phyloP scores from a whole-genome alignment of 345 rosid species.

The Linum tenue region DNA sequence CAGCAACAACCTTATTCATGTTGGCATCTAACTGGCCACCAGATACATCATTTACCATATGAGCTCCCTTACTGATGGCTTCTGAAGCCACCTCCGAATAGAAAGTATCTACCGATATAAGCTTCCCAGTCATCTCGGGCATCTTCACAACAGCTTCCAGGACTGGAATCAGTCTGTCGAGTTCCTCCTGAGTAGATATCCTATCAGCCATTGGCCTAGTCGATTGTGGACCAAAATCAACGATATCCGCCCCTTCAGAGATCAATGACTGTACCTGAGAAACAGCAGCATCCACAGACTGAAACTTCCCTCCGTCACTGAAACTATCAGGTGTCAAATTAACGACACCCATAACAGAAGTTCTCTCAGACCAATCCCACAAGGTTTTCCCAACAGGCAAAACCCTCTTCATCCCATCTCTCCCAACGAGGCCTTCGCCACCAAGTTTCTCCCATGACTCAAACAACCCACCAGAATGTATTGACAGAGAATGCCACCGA shows the following conservation, averaged over 20 bases:
- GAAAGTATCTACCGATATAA: constrained; percentile 74
- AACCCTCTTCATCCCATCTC: constrained; percentile 69
- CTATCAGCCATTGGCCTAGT: constrained; percentile 72
- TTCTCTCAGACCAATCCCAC: constrained; percentile 73
- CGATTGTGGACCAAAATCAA: constrained; percentile 88
- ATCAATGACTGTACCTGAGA: constrained; percentile 65
- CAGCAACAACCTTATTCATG: constrained; percentile 58
- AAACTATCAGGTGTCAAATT: constrained; percentile 95
- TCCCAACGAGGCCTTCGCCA: constrained; percentile 64
- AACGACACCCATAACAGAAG: constrained; percentile 80
- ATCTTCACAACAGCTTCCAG: constrained; percentile 52
- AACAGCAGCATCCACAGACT: constrained; percentile 54
- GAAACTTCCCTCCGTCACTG: constrained; percentile 80
- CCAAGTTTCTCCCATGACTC: constrained; percentile 74
- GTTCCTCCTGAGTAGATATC: constrained; percentile 61
- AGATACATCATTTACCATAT: constrained; percentile 76
- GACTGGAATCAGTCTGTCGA: constrained; percentile 63
- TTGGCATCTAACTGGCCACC: constrained; percentile 63
- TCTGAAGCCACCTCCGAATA: constrained; percentile 80
- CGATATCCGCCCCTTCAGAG: constrained; percentile 69
- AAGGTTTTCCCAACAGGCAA: constrained; percentile 53
- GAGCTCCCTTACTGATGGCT: constrained; percentile 71
- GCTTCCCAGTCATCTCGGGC: constrained; percentile 88
- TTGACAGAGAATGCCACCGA: constrained; percentile 59
- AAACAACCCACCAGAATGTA: constrained; percentile 25